Evolutionary conservation across 208 protist species (phyloP).

Genomic region (Leishmania gerbilli): DNA sequence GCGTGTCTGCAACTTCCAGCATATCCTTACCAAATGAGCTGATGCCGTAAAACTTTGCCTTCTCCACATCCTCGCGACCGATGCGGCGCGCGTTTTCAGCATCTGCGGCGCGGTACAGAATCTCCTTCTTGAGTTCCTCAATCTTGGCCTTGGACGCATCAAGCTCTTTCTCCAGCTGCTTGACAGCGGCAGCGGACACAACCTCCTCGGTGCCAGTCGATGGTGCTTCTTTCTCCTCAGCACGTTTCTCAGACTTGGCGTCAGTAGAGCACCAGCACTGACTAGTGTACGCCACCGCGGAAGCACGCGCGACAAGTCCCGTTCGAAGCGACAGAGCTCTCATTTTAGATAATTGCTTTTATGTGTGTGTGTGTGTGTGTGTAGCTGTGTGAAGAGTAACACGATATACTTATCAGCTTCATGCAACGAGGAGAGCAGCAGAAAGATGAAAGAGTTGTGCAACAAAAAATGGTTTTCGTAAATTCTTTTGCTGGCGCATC

Average conservation of each 20-base stretch:
- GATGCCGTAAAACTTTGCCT: constrained; percentile 89
- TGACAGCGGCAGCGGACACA: constrained; percentile 26
- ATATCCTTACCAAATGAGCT: constrained; percentile 92
- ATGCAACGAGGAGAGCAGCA: neutral
- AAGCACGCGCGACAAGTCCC: constrained; percentile 15
- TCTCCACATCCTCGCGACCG: constrained; percentile 88
- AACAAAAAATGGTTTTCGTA: neutral
- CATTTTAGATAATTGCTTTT: constrained; percentile 16
- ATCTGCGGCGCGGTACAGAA: constrained; percentile 87
- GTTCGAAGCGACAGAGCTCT: constrained; percentile 26
- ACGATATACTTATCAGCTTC: neutral
- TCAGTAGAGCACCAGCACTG: constrained; percentile 49
- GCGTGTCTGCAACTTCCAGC: constrained; percentile 92
- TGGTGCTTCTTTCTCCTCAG: constrained; percentile 29
- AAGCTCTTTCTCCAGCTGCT: constrained; percentile 74
- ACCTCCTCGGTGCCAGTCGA: constrained; percentile 28
- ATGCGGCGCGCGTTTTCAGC: constrained; percentile 90
- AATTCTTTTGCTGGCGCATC: neutral
- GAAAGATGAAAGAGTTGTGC: constrained; percentile 2
- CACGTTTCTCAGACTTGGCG: constrained; percentile 26
- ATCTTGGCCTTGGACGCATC: constrained; percentile 57
- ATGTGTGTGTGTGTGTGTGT: neutral
- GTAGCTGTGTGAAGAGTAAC: neutral
- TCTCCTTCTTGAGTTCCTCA: constrained; percentile 82
- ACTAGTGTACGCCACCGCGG: constrained; percentile 11